Base-by-base conservation (phyloP, 106 monocot genomes). In the Acanthochlamys bracteata region DNA sequence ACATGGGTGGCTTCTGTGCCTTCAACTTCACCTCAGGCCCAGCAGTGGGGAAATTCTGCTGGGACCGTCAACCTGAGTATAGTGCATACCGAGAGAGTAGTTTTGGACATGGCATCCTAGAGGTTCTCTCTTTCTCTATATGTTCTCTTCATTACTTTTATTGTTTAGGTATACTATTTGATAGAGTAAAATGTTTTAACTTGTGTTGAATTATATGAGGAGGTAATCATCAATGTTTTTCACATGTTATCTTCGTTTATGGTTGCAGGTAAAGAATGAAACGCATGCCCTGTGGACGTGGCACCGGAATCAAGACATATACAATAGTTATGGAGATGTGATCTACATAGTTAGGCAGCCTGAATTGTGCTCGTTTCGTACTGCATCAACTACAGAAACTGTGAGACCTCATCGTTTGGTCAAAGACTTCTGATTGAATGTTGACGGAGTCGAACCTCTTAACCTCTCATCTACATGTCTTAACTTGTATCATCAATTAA, bases 281-380 rank as follows among this genome's bases (percentile, higher is more conserved):
- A 94, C 93, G 6, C 72, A 82, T 80, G 93, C 93, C 20, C 42
- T 94, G 53, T 94, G 89, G 93, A 89, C 89, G 17, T 94, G 89
- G 93, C 84, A 94, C 58, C 70, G 93, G 52, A 94, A 94, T 52
- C 93, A 89, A 72, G 93, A 89, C 53, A 8, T 73, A 33, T 89
- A 94, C 39, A 63, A 52, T 40, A 67, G 65, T 20, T 51, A 64
- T 0, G 89, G 89, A 24, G 93, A 94, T 68, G 76, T 78, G 69
- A 78, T 94, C 51, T 94, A 82, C 63, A 84, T 94, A 53, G 86
- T 94, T 12, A 71, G 93, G 73, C 78, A 89, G 71, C 86, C 89
- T 20, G 64, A 81, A 4, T 74, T 68, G 57, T 94, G 93, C 67
- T 55, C 71, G n/a, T 41, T 65, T 17, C 60, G 62, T 19, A 54